Evolutionary conservation across 1,139 yeast genomes (phyloP), one percentile per base, ranked within the genome.

Genomic region (Geotrichum siamense): DNA sequence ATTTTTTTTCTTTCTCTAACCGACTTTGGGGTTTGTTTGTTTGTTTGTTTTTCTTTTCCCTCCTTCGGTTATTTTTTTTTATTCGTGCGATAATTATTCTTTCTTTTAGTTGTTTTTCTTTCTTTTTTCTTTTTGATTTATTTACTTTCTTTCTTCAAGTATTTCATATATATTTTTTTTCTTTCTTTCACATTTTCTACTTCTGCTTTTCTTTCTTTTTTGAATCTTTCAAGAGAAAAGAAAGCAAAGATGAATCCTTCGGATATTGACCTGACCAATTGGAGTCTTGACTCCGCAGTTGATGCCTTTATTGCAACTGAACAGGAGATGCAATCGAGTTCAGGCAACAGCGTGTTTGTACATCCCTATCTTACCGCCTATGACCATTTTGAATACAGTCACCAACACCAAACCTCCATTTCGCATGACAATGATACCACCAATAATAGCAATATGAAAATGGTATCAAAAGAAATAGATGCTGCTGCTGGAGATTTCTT

Each of bases 231-330:
- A 17, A 8, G 22, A 27, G 27, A n/a, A 38, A 17, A 16, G n/a
- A 23, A 16, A 32, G 28, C 30, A 19, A 31, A 31, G 22, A 41
- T 41, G 44, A 38, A 41, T 40, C 27, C 41, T 16, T 38, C 45
- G 20, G 30, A 44, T 10, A 31, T 45, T 37, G 48, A 45, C 29
- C 27, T 45, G 16, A 30, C 48, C 38, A 41, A 39, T 28, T 45
- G 48, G 48, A 41, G 35, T 35, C 33, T 45, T 31, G 27, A 25
- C 22, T 38, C 42, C 20, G 41, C 36, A 13, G 45, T 38, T 2
- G 45, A 45, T 22, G 48, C 41, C 16, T 45, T 40, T 30, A 28
- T 45, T n/a, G 35, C 36, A 5, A 33, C 35, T 15, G 47, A 45
- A 15, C 48, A 39, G 27, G 39, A 31, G 21, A 31, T 44, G 28